A percentile compares a stretch with the other conserved stretches of the same genome.
phyloP scores from a whole-genome alignment of 2,329 filamentous ascomycete species.

The Aspergillus tamarii region DNA sequence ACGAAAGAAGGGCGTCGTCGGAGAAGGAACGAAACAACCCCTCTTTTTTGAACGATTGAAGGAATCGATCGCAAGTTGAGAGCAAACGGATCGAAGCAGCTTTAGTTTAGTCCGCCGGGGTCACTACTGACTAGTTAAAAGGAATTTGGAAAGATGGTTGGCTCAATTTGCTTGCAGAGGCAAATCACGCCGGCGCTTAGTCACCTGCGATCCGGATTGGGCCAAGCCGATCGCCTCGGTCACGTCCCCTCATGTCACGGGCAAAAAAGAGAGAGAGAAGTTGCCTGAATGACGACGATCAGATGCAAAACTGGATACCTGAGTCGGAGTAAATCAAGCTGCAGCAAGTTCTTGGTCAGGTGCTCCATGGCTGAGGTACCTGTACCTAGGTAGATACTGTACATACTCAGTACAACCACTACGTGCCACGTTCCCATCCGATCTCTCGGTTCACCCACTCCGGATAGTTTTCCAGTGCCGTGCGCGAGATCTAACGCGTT shows the following conservation, averaged over 20 bases:
- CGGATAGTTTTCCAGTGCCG: not conserved
- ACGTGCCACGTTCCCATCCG: not conserved
- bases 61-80: not conserved
- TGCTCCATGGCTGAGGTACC: not conserved
- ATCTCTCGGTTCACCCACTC: not conserved
- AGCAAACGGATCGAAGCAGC: not conserved
- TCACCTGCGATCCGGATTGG: slow-evolving; percentile 10
- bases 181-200: slow-evolving; percentile 8
- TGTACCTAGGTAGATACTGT: not conserved
- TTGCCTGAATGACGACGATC: not conserved
- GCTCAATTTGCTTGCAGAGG: slow-evolving; percentile 3
- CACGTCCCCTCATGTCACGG: not conserved
- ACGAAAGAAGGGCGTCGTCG: slow-evolving; percentile 10
- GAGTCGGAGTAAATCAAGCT: not conserved
- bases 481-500: not conserved
- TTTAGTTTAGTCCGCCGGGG: slow-evolving; percentile 6
- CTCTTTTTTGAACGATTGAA: slow-evolving; percentile 12
- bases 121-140: not conserved
- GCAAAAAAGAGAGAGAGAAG: not conserved
- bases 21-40: slow-evolving; percentile 8
- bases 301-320: not conserved
- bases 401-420: not conserved
- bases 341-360: not conserved
- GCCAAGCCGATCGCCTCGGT: slow-evolving; percentile 9
- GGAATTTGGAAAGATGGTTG: slow-evolving; percentile 1